phyloP scores from a whole-genome alignment of 2,329 filamentous ascomycete species.

The Fusarium graminum region DNA sequence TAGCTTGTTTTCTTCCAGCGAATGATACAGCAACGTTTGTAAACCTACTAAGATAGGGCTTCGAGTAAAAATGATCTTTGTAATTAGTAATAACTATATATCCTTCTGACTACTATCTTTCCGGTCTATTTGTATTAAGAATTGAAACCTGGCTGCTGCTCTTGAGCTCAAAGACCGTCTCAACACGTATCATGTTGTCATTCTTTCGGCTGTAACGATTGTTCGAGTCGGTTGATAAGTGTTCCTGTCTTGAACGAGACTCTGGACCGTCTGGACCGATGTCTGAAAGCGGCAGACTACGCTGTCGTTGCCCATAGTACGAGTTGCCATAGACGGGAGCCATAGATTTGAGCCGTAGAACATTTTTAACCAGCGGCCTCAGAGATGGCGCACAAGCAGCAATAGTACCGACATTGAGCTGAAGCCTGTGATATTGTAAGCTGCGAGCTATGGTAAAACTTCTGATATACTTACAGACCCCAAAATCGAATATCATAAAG shows the following conservation, averaged over 20 bases:
- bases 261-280: not conserved
- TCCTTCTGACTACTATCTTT: no score
- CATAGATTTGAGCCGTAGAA: not conserved
- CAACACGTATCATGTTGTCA: not conserved
- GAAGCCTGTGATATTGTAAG: not conserved
- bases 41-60: no score
- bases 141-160: not conserved
- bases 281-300: not conserved
- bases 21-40: no score
- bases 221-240: not conserved
- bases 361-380: not conserved
- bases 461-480: not conserved
- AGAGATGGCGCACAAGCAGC: slow-evolving; percentile 1
- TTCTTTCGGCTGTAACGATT: not conserved
- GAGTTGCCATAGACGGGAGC: not conserved
- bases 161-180: not conserved
- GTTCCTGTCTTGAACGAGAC: not conserved
- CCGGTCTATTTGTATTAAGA: not conserved
- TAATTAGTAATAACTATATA: no score
- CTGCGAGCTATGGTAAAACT: no score
- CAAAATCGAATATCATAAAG: not conserved
- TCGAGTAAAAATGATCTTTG: no score
- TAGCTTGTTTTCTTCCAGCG: no score
- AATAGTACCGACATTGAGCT: not conserved
- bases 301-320: not conserved